A percentile compares a stretch with the other conserved stretches of the same genome.
These are phyloP conservation scores for Diaporthe citriasiana DNA, from an alignment of 2,329 filamentous ascomycete species.

Conservation along the genomic window DNA sequence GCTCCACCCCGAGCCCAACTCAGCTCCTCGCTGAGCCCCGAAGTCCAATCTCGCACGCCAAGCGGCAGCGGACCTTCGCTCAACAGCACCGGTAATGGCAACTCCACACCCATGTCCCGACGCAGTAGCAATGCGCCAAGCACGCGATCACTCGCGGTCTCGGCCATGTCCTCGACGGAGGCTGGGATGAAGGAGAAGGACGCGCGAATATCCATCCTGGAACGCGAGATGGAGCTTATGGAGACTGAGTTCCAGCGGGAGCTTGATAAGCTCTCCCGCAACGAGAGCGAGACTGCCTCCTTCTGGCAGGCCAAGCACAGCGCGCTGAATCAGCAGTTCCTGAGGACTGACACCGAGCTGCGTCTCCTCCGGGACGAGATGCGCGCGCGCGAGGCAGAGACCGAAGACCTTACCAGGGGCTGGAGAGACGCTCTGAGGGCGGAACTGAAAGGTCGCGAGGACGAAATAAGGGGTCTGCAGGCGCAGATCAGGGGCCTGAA, in stretches of 20 bases:
- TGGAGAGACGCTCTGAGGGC: conserved; percentile 63
- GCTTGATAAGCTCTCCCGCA: conserved; percentile 65
- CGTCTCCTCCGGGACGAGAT: conserved; percentile 64
- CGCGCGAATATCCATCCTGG: conserved; percentile 65
- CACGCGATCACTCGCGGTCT: conserved; percentile 20
- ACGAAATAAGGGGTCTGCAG: conserved; percentile 67
- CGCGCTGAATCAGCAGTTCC: conserved; percentile 65
- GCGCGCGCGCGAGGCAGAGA: conserved; percentile 62
- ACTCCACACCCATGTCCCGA: neutral
- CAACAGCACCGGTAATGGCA: neutral
- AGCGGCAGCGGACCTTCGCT: conserved; percentile 8
- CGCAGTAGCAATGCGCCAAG: conserved; percentile 36
- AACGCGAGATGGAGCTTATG: conserved; percentile 66
- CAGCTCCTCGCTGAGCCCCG: conserved; percentile 37
- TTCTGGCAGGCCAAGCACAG: conserved; percentile 72
- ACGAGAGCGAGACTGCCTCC: conserved; percentile 68
- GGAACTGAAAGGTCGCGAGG: conserved; percentile 65
- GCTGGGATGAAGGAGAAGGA: conserved; percentile 61
- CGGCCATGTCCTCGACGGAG: conserved; percentile 45
- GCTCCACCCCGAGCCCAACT: conserved; percentile 37
- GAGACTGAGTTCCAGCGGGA: conserved; percentile 67
- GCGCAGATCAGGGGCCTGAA: conserved; percentile 77
- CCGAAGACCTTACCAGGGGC: conserved; percentile 61
- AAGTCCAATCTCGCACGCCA: conserved; percentile 31
- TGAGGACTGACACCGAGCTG: conserved; percentile 67